A percentile compares a stretch with the other conserved stretches of the same genome.
These are phyloP conservation scores for Saccharomyces hybrid DNA, from an alignment of 1,139 yeast species.

Conservation along the genomic window DNA sequence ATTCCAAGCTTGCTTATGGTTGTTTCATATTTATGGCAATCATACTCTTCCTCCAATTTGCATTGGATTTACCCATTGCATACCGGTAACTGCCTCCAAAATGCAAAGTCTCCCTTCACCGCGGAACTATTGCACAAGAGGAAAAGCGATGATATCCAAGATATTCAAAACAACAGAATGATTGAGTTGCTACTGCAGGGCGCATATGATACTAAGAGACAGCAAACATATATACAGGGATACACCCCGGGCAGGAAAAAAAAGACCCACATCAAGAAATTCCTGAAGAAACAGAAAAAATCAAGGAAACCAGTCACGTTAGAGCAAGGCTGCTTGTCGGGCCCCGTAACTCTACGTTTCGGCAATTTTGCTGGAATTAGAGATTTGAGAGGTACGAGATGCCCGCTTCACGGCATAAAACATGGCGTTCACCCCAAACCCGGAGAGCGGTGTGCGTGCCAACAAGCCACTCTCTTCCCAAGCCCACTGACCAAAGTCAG, in stretches of 20 bases:
- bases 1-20: neutral
- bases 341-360: slow-evolving; percentile 14
- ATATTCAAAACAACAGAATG: neutral
- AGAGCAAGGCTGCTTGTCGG: neutral
- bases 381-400: slow-evolving; percentile 16
- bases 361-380: slow-evolving; percentile 17
- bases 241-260: neutral
- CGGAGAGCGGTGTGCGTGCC: slow-evolving; percentile 16
- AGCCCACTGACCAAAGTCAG: slow-evolving; percentile 16
- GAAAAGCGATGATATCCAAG: neutral
- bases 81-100: neutral
- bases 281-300: neutral
- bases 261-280: slow-evolving; percentile 2
- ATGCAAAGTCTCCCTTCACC: neutral
- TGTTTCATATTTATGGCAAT: neutral
- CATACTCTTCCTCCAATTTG: neutral
- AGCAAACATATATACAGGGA: slow-evolving; percentile 1
- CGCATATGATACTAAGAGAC: neutral
- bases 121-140: neutral
- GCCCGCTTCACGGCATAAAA: slow-evolving; percentile 16
- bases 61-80: neutral
- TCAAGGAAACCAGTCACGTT: slow-evolving; percentile 1
- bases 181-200: neutral
- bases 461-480: slow-evolving; percentile 11
- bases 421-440: slow-evolving; percentile 13